Evolutionary conservation across 176 grass and related monocot species (phyloP), one percentile per base, ranked within the genome.

Genomic region (Zea luxurians): DNA sequence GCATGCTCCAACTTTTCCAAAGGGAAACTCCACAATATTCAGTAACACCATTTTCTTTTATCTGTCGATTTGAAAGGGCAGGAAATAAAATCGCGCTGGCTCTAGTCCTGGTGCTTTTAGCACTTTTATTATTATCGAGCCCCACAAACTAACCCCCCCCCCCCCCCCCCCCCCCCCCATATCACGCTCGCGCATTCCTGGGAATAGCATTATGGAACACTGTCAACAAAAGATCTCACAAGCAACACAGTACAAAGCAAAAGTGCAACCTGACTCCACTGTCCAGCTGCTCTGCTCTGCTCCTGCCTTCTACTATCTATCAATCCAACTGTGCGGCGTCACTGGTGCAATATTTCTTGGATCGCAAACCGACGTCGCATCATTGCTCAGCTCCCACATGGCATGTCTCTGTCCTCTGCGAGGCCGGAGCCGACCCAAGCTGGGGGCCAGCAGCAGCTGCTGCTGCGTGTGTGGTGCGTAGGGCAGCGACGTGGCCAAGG

Each of bases 361-460:
- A 86, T 80, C 77, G 45, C 61, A 38, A 79, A 72, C 40, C 43
- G 76, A 27, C 37, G 40, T 79, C 59, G 15, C 15, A 13, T 68
- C 70, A 53, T 69, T 63, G 18, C 36, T 15, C 35, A 2, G 58
- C 75, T 45, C 15, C 44, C 86, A 88, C 86, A 80, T 88, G 86
- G 81, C 45, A 4, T 84, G 86, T 70, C 76, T 27, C 27, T 27
- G 27, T 27, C 27, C 27, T 27, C 27, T 27, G 27, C 27, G 27
- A 27, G 27, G 27, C 27, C 27, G 0, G 27, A 27, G 27, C 27
- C 27, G 27, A 27, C 27, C 27, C 27, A 27, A 27, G 68, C 68
- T 37, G 13, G 74, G 86, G 75, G 35, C 50, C 80, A 15, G 7
- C 59, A 0, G 12, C 11, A 3, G 4, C 8, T 1, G 38, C 10